Evolutionary conservation across 306 rosid genomes (phyloP), one percentile per base, ranked within the genome.

Genomic region (Citrullus mucosospermus): DNA sequence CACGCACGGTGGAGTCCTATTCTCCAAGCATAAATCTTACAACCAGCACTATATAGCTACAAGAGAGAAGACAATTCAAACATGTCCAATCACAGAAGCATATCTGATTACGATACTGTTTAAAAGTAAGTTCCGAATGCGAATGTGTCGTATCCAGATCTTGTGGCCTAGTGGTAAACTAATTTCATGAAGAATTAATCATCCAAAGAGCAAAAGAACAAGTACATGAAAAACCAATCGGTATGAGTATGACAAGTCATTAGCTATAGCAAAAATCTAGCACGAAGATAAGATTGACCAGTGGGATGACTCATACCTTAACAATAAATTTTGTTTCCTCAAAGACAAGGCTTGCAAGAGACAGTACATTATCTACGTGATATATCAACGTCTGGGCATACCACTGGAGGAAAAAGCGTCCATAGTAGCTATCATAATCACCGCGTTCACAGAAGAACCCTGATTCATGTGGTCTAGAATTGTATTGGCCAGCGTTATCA

Each of bases 321-420:
- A 95, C 91, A 84, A 91, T 79, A 75, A 91, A 55, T 81, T 88
- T 81, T 72, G 93, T 88, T 80, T 92, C 99, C 81, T 95, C 99
- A 79, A 95, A 95, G 71, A 96, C 93, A 78, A 92, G 97, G 90
- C 58, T 91, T 81, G 97, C 97, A 84, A 95, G 97, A 85, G 99
- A 95, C 86, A 95, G 79, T 57, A 95, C 97, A 81, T 87, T 92
- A 86, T 95, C 97, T 10, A 91, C 99, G 72, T 95, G 99, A 78
- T 88, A 86, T 84, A 88, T 86, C 80, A 95, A 86, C 46, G 85
- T 68, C 87, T 92, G 93, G 79, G 93, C 88, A 86, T 95, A 95
- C 99, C 99, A 95, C 67, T 89, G 90, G 81, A 95, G 96, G 88
- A 95, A 95, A 89, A 95, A 95, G 59, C 97, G 97, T 34, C 99